Conservation (phyloP, 2,329 filamentous ascomycete species). For the Gnomoniopsis smithogilvyi region DNA sequence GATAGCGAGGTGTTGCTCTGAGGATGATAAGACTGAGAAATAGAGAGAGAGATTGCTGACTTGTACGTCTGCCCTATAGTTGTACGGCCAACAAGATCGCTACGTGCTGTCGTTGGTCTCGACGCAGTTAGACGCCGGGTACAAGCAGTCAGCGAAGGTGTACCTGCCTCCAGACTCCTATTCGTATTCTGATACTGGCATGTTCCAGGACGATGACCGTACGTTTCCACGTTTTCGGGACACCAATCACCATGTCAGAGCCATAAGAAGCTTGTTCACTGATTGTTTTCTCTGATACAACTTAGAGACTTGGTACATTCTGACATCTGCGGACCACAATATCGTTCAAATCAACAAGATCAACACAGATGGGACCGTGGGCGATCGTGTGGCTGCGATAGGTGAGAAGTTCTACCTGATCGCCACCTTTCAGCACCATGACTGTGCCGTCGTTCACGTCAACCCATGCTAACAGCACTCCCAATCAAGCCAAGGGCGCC, state of each 20-base stretch:
- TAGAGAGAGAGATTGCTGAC: neutral
- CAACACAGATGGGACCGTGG: constrained; percentile 33
- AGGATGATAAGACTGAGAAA: neutral
- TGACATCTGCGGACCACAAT: constrained; percentile 39
- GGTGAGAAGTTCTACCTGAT: constrained; percentile 17
- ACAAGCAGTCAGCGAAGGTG: constrained; percentile 30
- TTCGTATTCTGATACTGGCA: constrained; percentile 37
- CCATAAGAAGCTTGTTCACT: neutral
- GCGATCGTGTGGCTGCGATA: constrained; percentile 27
- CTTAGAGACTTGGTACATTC: constrained; percentile 33
- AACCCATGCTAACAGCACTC: neutral
- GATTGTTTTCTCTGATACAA: neutral
- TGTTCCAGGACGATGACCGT: constrained; percentile 32
- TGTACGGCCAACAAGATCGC: constrained; percentile 38
- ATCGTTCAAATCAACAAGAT: constrained; percentile 36
- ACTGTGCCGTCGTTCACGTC: neutral
- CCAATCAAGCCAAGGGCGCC: constrained; percentile 25
- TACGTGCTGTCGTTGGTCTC: constrained; percentile 35
- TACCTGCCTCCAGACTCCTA: constrained; percentile 34
- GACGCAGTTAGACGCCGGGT: constrained; percentile 28
- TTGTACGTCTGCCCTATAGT: constrained; percentile 20
- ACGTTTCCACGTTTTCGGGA: neutral
- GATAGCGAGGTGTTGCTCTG: neutral
- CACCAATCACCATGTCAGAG: no score
- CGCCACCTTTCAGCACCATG: neutral